Evolutionary conservation across 2,329 filamentous ascomycete species (phyloP).

Genomic region (Colletotrichum eremochloae): DNA sequence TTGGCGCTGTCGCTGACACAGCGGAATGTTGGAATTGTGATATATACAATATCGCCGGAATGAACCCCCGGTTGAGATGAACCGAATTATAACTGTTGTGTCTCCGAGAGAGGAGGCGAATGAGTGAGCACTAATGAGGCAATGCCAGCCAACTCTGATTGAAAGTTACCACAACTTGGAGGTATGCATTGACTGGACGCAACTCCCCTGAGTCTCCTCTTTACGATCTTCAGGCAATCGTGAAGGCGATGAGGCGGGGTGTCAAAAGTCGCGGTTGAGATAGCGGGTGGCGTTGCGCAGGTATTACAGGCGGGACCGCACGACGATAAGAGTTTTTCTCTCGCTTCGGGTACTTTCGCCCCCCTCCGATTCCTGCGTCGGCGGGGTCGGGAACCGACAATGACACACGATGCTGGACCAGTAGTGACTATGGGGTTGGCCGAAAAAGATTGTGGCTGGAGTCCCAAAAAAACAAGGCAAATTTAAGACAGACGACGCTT

Average conservation of each 20-base stretch:
- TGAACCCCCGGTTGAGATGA: not conserved
- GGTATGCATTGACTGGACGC: not conserved
- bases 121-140: not conserved
- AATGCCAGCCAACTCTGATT: too few relatives aligned
- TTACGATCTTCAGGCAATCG: not conserved
- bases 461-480: not conserved
- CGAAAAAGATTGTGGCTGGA: conserved; percentile 14
- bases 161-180: too few relatives aligned
- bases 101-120: not conserved
- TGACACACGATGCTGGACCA: conserved; percentile 31
- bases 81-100: not conserved
- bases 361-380: conserved; percentile 29
- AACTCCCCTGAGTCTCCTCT: not conserved
- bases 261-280: not conserved
- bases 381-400: conserved; percentile 20
- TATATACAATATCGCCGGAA: not conserved
- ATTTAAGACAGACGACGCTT: conserved; percentile 12
- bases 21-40: not conserved
- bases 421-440: not conserved
- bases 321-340: conserved; percentile 2
- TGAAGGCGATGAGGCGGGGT: not conserved
- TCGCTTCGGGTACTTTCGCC: not conserved
- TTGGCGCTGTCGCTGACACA: not conserved
- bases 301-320: not conserved
- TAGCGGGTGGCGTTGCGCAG: conserved; percentile 3